phyloP scores from a whole-genome alignment of 768 basidiomycete species.

The Calocera cornea region DNA sequence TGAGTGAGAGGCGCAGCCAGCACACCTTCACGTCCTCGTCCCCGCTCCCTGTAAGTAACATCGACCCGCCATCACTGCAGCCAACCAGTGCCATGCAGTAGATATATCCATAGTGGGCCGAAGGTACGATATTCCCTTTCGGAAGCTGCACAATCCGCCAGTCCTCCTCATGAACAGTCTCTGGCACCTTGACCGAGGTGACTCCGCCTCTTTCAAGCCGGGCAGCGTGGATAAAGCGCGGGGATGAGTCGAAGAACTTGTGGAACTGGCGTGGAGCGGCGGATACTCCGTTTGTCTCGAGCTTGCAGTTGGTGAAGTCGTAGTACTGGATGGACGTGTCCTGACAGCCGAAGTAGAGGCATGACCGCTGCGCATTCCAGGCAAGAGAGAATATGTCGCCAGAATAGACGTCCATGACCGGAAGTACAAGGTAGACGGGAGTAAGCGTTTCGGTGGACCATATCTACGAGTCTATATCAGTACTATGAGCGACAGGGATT shows the following conservation, averaged over 20 bases:
- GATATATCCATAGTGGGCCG: constrained; percentile 90
- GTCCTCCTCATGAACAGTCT: neutral
- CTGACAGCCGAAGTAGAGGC: constrained; percentile 78
- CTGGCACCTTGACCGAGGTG: neutral
- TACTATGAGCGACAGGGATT: neutral
- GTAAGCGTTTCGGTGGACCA: constrained; percentile 64
- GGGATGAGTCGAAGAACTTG: constrained; percentile 88
- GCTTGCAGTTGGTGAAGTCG: constrained; percentile 33
- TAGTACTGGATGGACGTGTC: constrained; percentile 90
- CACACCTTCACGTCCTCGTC: constrained; percentile 78
- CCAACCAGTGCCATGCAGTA: constrained; percentile 59
- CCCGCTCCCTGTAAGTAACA: constrained; percentile 75
- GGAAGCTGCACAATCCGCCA: constrained; percentile 39
- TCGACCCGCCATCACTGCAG: constrained; percentile 25
- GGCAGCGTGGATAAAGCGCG: constrained; percentile 19
- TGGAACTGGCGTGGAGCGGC: constrained; percentile 33
- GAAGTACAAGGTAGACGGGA: constrained; percentile 57
- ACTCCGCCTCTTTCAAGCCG: neutral
- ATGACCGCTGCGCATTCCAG: constrained; percentile 56
- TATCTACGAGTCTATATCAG: constrained; percentile 33
- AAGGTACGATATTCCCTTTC: constrained; percentile 58
- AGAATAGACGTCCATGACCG: constrained; percentile 64
- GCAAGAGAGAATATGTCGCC: constrained; percentile 79
- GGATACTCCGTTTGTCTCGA: neutral
- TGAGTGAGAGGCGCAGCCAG: neutral